A percentile compares a stretch with the other conserved stretches of the same genome.
Evolutionary conservation across 495 filamentous ascomycete genomes (phyloP).

Genomic region (Amorphotheca resinae): DNA sequence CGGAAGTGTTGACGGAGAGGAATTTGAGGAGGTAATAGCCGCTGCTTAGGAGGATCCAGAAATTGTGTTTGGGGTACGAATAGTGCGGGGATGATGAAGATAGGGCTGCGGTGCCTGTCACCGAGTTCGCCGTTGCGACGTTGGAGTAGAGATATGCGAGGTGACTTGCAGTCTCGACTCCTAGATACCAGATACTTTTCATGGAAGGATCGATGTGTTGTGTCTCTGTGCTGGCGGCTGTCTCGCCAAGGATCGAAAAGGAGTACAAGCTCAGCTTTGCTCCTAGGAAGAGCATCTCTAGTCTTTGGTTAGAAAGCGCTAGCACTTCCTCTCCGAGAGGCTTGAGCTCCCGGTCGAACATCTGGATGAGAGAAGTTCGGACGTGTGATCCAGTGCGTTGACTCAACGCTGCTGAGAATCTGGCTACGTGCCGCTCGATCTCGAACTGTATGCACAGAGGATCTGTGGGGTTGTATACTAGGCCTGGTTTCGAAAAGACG

Average conservation of each 20-base stretch:
- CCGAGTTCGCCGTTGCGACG: neutral
- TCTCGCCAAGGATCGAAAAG: neutral
- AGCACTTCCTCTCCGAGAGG: slow-evolving; percentile 15
- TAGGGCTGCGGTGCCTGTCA: neutral
- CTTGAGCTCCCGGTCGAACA: slow-evolving; percentile 24
- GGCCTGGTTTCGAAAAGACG: slow-evolving; percentile 17
- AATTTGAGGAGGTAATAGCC: slow-evolving; percentile 2
- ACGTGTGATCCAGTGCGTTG: neutral
- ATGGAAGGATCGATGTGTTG: neutral
- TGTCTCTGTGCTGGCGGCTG: neutral
- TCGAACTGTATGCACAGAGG: slow-evolving; percentile 5
- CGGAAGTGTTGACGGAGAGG: neutral
- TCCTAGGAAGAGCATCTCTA: neutral
- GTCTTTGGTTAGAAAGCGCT: slow-evolving; percentile 15
- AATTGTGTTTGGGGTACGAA: neutral
- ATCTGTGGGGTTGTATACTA: slow-evolving; percentile 7
- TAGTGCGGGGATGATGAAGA: neutral
- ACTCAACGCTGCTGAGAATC: neutral
- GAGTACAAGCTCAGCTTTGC: slow-evolving; percentile 1
- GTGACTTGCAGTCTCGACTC: neutral
- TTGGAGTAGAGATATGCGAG: neutral
- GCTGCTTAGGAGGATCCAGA: neutral
- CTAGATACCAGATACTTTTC: neutral
- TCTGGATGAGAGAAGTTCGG: slow-evolving; percentile 22
- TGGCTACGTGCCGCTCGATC: slow-evolving; percentile 14